Evolutionary conservation across 2,329 filamentous ascomycete genomes (phyloP), one percentile per base, ranked within the genome.

Genomic region (Epichloe amarillans): DNA sequence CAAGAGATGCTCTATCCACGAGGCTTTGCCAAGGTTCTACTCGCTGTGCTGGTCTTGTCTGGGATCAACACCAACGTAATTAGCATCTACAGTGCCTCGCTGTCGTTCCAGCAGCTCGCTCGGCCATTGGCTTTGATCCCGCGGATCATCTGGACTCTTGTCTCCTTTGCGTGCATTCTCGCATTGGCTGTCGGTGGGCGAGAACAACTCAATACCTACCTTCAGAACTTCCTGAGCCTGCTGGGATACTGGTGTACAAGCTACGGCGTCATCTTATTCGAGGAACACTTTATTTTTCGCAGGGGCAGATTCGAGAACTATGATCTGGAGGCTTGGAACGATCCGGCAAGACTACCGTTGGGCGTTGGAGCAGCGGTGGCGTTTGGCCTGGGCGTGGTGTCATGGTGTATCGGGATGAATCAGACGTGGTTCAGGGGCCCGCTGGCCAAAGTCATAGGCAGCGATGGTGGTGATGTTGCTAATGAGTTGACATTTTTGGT

Each of bases 401-500:
- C 73, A 11, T 70, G 79, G 17, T 65, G 79, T 4, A 75, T 77
- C 1, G 72, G 73, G 2, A 80, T 80, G 72, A 68, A 66, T 3
- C 73, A 78, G 60, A 71, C 70, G 2, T 80, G 76, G 76, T 80
- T 72, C 53, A 71, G 69, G 2, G 77, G 76, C 0, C 76, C 76
- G 1, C 74, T 80, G 56, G 77, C 76, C 1, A 63, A 67, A 58
- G 66, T 54, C 14, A 77, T 77, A 11, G 78, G 78, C 0, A 76
- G 80, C 49, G 73, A 78, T 56, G 79, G 79, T 2, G 79, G 82
- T 50, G 79, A 82, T 63, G 64, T 79, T 59, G 77, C 76, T 0
- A 60, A 55, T 42, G 54, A 60, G 47, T 52, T 60, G 45, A 59
- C 58, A 1, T 74, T 82, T 57, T 70, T 69, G 19, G 61, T 74